Percentiles rank a stretch among this genome's conserved stretches.
Evolutionary conservation across 345 rosid species (phyloP).

Genomic region (Mercurialis annua): DNA sequence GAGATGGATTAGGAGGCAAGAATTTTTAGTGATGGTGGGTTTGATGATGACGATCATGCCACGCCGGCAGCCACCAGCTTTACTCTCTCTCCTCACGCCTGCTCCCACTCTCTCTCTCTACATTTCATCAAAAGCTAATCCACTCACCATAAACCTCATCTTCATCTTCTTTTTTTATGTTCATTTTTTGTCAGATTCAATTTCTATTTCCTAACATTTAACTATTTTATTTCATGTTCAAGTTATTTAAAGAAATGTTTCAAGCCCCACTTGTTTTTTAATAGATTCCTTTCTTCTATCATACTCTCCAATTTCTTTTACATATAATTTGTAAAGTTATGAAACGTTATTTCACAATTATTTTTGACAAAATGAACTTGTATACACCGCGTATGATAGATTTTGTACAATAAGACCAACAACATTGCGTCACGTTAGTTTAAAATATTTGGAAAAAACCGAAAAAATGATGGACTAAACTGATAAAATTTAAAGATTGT

Average conservation of each 20-base stretch:
- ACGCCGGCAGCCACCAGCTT: conserved; percentile 99
- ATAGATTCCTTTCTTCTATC: conserved; percentile 21
- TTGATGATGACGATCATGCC: conserved; percentile 79
- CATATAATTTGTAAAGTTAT: too few relatives aligned
- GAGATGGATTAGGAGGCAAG: conserved; percentile 71
- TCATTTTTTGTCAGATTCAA: conserved; percentile 41
- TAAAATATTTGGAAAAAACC: too few relatives aligned
- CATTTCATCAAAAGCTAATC: conserved; percentile 17
- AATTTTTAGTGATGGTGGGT: conserved; percentile 39
- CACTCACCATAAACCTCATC: conserved; percentile 37
- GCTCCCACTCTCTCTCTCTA: conserved; percentile 43
- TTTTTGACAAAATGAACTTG: too few relatives aligned
- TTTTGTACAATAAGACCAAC: too few relatives aligned
- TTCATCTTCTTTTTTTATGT: conserved; percentile 1
- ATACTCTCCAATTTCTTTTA: neutral
- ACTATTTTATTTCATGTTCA: too few relatives aligned
- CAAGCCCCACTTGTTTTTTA: conserved; percentile 25
- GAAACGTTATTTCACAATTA: too few relatives aligned
- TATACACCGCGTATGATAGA: too few relatives aligned
- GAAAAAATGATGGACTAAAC: too few relatives aligned
- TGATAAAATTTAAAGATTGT: too few relatives aligned
- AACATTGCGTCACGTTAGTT: too few relatives aligned
- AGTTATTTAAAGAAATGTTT: too few relatives aligned
- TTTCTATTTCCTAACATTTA: too few relatives aligned
- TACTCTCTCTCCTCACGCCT: conserved; percentile 55